These are phyloP conservation scores for Suillus ampliporus DNA, from an alignment of 768 basidiomycete species.

Conservation along the genomic window DNA sequence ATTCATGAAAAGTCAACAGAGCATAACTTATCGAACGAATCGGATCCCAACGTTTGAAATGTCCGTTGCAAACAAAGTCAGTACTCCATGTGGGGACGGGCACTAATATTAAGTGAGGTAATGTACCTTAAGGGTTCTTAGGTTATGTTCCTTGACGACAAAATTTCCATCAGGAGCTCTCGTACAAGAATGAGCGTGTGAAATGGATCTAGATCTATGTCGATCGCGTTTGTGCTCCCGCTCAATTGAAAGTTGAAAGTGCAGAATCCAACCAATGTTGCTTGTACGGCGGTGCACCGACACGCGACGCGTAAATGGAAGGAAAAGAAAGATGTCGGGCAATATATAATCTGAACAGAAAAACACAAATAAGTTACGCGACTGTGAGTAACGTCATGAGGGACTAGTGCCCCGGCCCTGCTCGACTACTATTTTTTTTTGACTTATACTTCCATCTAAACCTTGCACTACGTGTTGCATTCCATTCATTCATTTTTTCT, in stretches of 20 bases:
- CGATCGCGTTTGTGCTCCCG: slow-evolving; percentile 3
- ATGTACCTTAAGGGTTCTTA: slow-evolving; percentile 4
- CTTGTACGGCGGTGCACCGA: neutral
- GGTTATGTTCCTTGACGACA: slow-evolving; percentile 1
- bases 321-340: neutral
- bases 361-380: neutral
- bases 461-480: slow-evolving; percentile 4
- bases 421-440: slow-evolving; percentile 2
- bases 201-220: slow-evolving; percentile 15
- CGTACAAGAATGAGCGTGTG: slow-evolving; percentile 9
- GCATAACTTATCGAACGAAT: neutral
- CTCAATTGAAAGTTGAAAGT: neutral
- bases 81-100: no score
- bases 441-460: slow-evolving; percentile 2
- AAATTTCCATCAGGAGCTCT: slow-evolving; percentile 7
- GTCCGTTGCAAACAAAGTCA: no score
- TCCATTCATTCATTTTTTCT: slow-evolving; percentile 8
- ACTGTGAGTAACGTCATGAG: slow-evolving; percentile 6
- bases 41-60: no score
- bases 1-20: neutral
- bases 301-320: neutral
- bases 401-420: neutral
- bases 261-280: no score
- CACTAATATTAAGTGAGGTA: no score
- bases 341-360: no score